Evolutionary conservation across 106 monocot genomes (phyloP).

Genomic region (Cymbidium sinense): DNA sequence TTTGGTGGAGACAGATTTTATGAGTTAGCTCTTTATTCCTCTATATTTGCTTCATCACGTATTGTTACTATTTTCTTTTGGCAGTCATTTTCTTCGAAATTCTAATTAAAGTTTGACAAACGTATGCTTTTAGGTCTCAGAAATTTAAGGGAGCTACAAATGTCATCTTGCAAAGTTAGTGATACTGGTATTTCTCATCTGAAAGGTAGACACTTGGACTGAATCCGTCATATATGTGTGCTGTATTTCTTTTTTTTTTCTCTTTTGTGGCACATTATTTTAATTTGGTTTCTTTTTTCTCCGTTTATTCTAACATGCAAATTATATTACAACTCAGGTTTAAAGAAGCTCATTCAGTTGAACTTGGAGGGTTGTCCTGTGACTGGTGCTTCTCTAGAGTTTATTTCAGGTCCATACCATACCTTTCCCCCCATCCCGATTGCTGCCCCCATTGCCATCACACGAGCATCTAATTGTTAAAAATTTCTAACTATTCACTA

Average conservation of each 20-base stretch:
- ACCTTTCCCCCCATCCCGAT: background rate
- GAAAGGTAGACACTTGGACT: constrained; percentile 38
- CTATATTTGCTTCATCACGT: background rate
- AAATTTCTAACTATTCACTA: background rate
- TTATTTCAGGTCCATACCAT: constrained; percentile 58
- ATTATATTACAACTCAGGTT: constrained; percentile 31
- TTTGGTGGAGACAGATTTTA: too few relatives aligned
- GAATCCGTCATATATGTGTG: background rate
- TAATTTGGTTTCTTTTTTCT: background rate
- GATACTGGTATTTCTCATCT: constrained; percentile 86
- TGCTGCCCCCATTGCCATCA: background rate
- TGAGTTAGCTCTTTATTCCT: too few relatives aligned
- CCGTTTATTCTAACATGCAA: background rate
- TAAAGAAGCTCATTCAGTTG: constrained; percentile 57
- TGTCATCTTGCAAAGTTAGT: constrained; percentile 73
- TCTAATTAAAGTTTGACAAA: background rate
- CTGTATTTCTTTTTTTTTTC: constrained; percentile 1
- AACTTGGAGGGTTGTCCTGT: constrained; percentile 95
- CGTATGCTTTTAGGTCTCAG: constrained; percentile 46
- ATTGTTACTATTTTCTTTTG: background rate
- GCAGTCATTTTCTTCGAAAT: background rate
- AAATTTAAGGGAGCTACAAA: constrained; percentile 81
- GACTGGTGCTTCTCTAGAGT: constrained; percentile 73
- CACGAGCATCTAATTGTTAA: background rate
- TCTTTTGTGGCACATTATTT: background rate